These are phyloP conservation scores for Carallia pectinifolia DNA, from an alignment of 345 rosid species.

Conservation along the genomic window DNA sequence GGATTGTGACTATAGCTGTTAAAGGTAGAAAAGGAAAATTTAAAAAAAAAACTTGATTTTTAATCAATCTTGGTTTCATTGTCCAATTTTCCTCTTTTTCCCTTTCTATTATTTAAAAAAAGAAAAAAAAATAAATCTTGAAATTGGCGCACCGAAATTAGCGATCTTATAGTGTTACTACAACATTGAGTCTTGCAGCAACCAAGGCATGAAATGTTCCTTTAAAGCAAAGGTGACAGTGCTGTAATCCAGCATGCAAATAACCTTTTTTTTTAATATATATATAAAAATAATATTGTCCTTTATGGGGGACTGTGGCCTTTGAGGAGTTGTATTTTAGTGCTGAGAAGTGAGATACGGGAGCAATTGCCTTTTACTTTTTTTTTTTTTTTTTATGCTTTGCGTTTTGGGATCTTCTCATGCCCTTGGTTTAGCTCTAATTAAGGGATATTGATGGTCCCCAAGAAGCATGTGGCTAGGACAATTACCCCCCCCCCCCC, in stretches of 20 bases:
- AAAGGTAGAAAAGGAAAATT: no score
- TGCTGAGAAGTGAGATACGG: slow-evolving; percentile 18
- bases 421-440: slow-evolving; percentile 20
- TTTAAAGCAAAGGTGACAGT: slow-evolving; percentile 37
- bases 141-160: slow-evolving; percentile 10
- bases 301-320: slow-evolving; percentile 40
- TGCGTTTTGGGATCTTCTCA: slow-evolving; percentile 59
- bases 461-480: slow-evolving; percentile 55
- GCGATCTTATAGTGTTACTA: slow-evolving; percentile 30
- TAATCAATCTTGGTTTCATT: no score
- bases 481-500: slow-evolving; percentile 5
- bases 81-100: no score
- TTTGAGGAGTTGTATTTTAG: slow-evolving; percentile 21
- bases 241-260: slow-evolving; percentile 48
- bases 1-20: no score
- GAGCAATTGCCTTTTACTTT: neutral
- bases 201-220: slow-evolving; percentile 44
- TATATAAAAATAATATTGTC: neutral
- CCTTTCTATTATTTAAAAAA: neutral
- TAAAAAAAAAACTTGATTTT: no score
- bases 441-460: slow-evolving; percentile 41
- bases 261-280: slow-evolving; percentile 14
- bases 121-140: neutral
- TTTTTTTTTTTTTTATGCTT: slow-evolving; percentile 9
- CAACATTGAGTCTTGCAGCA: slow-evolving; percentile 23